These are phyloP conservation scores for Aspergillus cejpii DNA, from an alignment of 2,329 filamentous ascomycete species.

Conservation along the genomic window DNA sequence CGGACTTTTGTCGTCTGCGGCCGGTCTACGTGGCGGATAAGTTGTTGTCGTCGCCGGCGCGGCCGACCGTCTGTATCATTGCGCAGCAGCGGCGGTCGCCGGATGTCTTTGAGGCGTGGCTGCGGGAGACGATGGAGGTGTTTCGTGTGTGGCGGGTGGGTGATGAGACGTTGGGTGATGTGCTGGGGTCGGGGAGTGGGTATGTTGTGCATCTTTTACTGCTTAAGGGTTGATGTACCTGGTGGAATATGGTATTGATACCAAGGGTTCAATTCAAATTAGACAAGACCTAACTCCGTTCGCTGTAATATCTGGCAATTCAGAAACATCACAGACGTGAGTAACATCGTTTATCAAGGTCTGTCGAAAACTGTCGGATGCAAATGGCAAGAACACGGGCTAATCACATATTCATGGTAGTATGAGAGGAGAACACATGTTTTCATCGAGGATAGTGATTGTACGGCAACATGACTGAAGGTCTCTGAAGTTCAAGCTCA, in stretches of 20 bases:
- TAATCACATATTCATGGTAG: too few relatives aligned
- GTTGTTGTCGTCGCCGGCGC: slow-evolving; percentile 1
- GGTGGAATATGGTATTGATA: slow-evolving; percentile 5
- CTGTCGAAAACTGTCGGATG: too few relatives aligned
- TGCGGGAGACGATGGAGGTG: slow-evolving; percentile 56
- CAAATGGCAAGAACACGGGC: too few relatives aligned
- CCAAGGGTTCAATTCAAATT: too few relatives aligned
- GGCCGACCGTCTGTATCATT: slow-evolving; percentile 65
- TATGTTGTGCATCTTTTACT: slow-evolving; percentile 78
- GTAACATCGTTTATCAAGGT: too few relatives aligned
- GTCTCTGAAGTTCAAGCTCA: too few relatives aligned
- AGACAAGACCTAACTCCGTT: too few relatives aligned
- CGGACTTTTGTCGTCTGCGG: slow-evolving; percentile 62
- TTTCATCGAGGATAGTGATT: too few relatives aligned
- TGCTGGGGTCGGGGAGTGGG: slow-evolving; percentile 58
- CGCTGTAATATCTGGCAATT: too few relatives aligned
- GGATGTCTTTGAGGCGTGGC: slow-evolving; percentile 78
- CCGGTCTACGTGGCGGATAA: slow-evolving; percentile 18
- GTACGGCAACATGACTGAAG: too few relatives aligned
- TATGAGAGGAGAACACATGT: too few relatives aligned
- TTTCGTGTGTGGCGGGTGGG: slow-evolving; percentile 75
- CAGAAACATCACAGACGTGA: too few relatives aligned
- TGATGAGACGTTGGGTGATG: slow-evolving; percentile 54
- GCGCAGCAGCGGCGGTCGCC: slow-evolving; percentile 83
- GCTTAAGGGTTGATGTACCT: slow-evolving; percentile 36